Evolutionary conservation across 768 basidiomycete genomes (phyloP).

Genomic region (Kwoniella dejecticola): DNA sequence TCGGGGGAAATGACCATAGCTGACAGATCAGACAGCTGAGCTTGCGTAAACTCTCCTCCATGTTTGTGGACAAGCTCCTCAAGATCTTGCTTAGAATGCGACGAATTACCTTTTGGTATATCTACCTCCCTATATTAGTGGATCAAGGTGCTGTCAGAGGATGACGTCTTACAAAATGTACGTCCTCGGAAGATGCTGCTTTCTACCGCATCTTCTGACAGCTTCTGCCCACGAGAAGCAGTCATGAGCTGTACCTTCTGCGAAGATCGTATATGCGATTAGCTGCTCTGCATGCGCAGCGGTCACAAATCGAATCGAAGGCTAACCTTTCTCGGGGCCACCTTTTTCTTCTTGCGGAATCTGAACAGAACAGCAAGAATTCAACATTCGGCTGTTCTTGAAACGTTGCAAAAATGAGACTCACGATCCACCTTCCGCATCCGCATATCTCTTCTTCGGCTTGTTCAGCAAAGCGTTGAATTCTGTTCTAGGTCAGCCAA

Average conservation of each 20-base stretch:
- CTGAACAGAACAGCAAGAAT: too few species aligned
- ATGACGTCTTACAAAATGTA: conserved; percentile 71
- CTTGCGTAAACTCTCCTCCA: conserved; percentile 55
- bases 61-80: conserved; percentile 59
- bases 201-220: conserved; percentile 65
- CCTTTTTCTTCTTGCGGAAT: conserved; percentile 38
- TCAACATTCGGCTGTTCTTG: too few species aligned
- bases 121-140: background rate
- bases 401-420: background rate
- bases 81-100: conserved; percentile 72
- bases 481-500: conserved; percentile 20
- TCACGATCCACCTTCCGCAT: conserved; percentile 46
- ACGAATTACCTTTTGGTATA: conserved; percentile 62
- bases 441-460: conserved; percentile 38
- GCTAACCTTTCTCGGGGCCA: conserved; percentile 30
- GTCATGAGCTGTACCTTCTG: conserved; percentile 44
- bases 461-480: conserved; percentile 38
- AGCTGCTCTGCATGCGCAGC: too few species aligned
- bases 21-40: conserved; percentile 41
- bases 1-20: conserved; percentile 67
- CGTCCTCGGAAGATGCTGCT: conserved; percentile 71
- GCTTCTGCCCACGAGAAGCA: conserved; percentile 65
- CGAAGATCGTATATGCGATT: too few species aligned
- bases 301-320: background rate
- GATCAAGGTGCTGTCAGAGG: too few species aligned